Percentiles rank a stretch among this genome's conserved stretches.
Conservation (phyloP, 805 yeast genomes). For the Yamadazyma takamatsuzukensis region DNA sequence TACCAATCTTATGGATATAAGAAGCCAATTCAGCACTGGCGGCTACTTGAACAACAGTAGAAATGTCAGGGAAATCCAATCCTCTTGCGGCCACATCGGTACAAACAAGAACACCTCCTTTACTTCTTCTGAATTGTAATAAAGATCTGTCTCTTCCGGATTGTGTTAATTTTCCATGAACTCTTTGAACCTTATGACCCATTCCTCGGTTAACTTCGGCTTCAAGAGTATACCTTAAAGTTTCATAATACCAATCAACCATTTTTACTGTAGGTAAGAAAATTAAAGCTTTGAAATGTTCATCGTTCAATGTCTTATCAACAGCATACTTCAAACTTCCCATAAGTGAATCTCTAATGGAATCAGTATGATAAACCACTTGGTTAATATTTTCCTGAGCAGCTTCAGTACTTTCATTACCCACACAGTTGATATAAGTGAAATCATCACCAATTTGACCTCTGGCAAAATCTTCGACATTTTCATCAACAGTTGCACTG, state of each 20-base stretch:
- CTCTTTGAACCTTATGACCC: slow-evolving; percentile 13
- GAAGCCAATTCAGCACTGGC: slow-evolving; percentile 72
- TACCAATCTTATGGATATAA: slow-evolving; percentile 89
- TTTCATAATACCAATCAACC: slow-evolving; percentile 53
- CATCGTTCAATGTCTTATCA: slow-evolving; percentile 28
- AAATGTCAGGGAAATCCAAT: slow-evolving; percentile 86
- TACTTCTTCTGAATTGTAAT: slow-evolving; percentile 43
- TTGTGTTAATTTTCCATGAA: slow-evolving; percentile 79
- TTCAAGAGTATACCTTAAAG: slow-evolving; percentile 3
- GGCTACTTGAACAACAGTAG: slow-evolving; percentile 82
- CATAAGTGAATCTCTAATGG: slow-evolving; percentile 55
- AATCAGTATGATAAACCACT: slow-evolving; percentile 50
- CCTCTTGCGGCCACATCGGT: slow-evolving; percentile 97
- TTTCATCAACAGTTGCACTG: slow-evolving; percentile 81
- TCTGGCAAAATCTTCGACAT: slow-evolving; percentile 64
- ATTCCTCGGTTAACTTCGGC: background rate
- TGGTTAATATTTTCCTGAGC: slow-evolving; percentile 75
- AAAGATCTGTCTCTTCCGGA: slow-evolving; percentile 60
- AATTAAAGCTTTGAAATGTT: slow-evolving; percentile 69
- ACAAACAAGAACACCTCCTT: slow-evolving; percentile 63
- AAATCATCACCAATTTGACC: slow-evolving; percentile 51
- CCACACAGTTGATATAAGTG: slow-evolving; percentile 69
- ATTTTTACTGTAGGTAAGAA: slow-evolving; percentile 76
- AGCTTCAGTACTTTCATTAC: slow-evolving; percentile 63
- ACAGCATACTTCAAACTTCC: slow-evolving; percentile 50